Conservation (phyloP, 345 rosid genomes). For the Angophora floribunda region DNA sequence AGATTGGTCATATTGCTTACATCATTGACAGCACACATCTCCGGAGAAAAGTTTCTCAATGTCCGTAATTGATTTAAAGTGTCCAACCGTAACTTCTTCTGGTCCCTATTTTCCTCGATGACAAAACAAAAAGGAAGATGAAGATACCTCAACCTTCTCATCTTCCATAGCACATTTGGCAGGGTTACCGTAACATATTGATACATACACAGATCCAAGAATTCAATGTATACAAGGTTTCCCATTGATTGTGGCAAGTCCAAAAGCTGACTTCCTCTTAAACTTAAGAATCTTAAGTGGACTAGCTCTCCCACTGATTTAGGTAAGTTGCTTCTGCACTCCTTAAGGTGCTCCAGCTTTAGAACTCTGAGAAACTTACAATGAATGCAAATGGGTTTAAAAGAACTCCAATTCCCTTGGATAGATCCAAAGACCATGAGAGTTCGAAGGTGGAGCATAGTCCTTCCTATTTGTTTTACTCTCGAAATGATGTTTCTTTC, state of each 20-base stretch:
- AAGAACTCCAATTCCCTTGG: too few relatives aligned
- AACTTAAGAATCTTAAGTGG: not conserved
- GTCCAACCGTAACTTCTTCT: conserved; percentile 1
- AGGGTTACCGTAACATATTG: not conserved
- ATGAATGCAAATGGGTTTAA: too few relatives aligned
- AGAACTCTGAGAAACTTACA: too few relatives aligned
- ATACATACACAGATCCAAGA: conserved; percentile 3
- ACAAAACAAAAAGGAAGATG: not conserved
- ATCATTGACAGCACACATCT: not conserved
- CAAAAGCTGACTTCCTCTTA: rapidly evolving
- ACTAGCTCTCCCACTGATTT: not conserved
- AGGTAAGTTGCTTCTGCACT: not conserved
- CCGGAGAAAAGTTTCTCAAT: conserved; percentile 6
- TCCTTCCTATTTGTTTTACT: too few relatives aligned
- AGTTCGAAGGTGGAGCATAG: conserved; percentile 14
- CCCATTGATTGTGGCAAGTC: conserved; percentile 10
- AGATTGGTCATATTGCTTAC: conserved; percentile 1
- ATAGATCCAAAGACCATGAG: conserved; percentile 1
- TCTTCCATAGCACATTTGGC: conserved; percentile 12
- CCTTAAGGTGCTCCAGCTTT: rapidly evolving
- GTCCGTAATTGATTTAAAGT: conserved; percentile 2
- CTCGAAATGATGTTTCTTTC: too few relatives aligned
- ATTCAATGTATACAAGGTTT: conserved; percentile 11
- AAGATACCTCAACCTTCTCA: conserved; percentile 8
- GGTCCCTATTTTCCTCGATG: rapidly evolving